Evolutionary conservation across 169 alveolate species (phyloP).

Genomic region (Ichthyophthirius multifiliis): DNA sequence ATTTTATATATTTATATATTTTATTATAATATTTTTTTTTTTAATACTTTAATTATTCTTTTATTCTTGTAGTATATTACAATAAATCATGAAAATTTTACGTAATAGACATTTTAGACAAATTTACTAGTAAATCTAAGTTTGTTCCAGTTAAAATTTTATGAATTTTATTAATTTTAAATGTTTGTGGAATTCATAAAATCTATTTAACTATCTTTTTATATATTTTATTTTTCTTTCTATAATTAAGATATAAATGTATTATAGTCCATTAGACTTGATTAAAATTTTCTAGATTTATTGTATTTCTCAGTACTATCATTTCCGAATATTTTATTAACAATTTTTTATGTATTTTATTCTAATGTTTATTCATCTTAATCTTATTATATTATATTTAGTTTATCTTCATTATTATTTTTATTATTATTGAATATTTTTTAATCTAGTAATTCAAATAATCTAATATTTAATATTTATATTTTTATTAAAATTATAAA

Average conservation of each 20-base stretch:
- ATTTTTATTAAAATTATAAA: background rate
- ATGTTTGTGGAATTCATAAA: background rate
- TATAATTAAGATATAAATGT: background rate
- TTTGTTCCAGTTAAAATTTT: background rate
- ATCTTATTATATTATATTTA: background rate
- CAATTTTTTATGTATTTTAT: background rate
- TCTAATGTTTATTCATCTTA: background rate
- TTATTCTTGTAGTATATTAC: conserved; percentile 5
- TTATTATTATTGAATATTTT: conserved; percentile 13
- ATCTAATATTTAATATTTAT: background rate
- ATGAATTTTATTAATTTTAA: background rate
- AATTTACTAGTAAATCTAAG: background rate
- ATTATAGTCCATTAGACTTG: background rate
- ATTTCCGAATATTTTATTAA: background rate
- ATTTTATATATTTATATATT: background rate
- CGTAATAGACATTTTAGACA: background rate
- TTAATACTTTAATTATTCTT: conserved; percentile 5
- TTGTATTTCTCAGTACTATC: background rate
- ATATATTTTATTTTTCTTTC: background rate
- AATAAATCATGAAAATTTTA: background rate
- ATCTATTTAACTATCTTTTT: background rate
- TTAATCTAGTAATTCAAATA: conserved; percentile 27
- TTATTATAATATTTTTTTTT: too few relatives aligned
- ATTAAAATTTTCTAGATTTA: background rate
- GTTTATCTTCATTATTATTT: background rate